These are phyloP conservation scores for Prunella vulgaris DNA, from an alignment of 257 asterid species.

Conservation along the genomic window DNA sequence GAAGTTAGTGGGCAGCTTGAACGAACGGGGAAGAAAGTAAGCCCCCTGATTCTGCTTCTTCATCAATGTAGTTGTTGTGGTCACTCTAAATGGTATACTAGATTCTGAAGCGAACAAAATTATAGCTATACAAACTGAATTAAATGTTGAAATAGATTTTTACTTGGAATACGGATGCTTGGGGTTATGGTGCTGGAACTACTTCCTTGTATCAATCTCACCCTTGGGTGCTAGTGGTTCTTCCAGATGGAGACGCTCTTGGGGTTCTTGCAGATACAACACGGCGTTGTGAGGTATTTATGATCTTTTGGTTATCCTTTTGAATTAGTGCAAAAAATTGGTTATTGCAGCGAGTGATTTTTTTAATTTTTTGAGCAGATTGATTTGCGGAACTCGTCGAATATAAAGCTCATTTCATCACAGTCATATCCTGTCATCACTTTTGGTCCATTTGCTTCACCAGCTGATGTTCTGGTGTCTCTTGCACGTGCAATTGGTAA, in stretches of 20 bases:
- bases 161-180: constrained; percentile 92
- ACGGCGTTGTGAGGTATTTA: constrained; percentile 77
- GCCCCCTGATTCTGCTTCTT: constrained; percentile 16
- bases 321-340: not conserved
- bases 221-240: constrained; percentile 95
- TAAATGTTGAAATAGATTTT: constrained; percentile 43
- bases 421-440: constrained; percentile 65
- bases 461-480: constrained; percentile 75
- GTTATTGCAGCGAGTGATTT: not conserved
- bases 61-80: not conserved
- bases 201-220: constrained; percentile 95
- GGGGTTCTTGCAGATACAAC: constrained; percentile 96
- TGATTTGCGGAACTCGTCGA: constrained; percentile 62
- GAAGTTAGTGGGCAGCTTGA: constrained; percentile 66
- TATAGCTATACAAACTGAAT: not conserved
- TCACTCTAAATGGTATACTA: not conserved
- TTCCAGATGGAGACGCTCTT: constrained; percentile 80
- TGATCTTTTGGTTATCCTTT: constrained; percentile 8
- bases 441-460: constrained; percentile 89
- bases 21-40: constrained; percentile 89
- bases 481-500: constrained; percentile 80
- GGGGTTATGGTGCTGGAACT: constrained; percentile 89
- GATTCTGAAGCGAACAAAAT: not conserved
- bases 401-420: constrained; percentile 51
- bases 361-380: constrained; percentile 41